Percentiles rank a stretch among this genome's conserved stretches.
Evolutionary conservation across 441 rosid genomes (phyloP).

Genomic region (Raphanus hybrid): DNA sequence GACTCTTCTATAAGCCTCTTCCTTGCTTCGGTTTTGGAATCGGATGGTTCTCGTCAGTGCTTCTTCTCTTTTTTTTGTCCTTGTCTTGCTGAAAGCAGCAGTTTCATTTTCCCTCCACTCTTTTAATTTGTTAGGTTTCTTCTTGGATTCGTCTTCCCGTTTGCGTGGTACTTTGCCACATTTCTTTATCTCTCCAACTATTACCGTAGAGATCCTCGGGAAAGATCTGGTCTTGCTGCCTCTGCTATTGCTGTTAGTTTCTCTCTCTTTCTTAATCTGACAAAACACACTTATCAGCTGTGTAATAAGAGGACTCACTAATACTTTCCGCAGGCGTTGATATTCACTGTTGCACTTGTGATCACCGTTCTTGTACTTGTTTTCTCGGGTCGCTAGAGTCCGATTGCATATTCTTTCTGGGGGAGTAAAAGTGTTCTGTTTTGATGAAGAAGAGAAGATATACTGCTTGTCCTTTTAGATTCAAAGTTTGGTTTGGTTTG

Average conservation of each 20-base stretch:
- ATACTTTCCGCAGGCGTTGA: conserved; percentile 66
- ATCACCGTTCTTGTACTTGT: conserved; percentile 49
- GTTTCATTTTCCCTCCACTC: neutral
- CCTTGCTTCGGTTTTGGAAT: conserved; percentile 94
- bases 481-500: conserved; percentile 27
- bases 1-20: conserved; percentile 80
- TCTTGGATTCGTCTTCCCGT: conserved; percentile 79
- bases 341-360: conserved; percentile 63
- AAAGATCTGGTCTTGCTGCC: conserved; percentile 92
- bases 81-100: conserved; percentile 21
- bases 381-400: conserved; percentile 33
- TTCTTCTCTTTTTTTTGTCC: neutral
- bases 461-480: conserved; percentile 14
- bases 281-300: neutral
- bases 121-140: conserved; percentile 49
- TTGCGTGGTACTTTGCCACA: conserved; percentile 79
- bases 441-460: conserved; percentile 28
- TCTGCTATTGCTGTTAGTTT: conserved; percentile 86
- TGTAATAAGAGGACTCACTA: neutral
- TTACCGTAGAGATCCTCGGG: conserved; percentile 91
- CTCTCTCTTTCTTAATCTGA: neutral
- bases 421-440: neutral
- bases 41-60: conserved; percentile 88
- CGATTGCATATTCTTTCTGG: conserved; percentile 9
- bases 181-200: conserved; percentile 78